phyloP scores from a whole-genome alignment of 2,329 filamentous ascomycete genomes.

The Colletotrichum paranaense region DNA sequence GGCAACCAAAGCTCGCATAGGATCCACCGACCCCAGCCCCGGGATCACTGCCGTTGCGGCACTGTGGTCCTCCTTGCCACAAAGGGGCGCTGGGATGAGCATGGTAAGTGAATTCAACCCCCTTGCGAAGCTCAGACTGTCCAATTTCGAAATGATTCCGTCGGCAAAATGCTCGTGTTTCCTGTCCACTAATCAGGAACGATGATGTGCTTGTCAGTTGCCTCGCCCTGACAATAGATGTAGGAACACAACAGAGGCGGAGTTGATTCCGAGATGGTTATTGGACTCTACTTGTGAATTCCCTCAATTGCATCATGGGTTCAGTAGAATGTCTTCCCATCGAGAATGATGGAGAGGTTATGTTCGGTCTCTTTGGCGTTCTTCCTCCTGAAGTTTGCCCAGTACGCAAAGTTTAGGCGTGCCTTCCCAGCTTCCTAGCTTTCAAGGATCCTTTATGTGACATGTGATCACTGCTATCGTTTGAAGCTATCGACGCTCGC shows the following conservation, averaged over 20 bases:
- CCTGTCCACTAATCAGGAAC: not conserved
- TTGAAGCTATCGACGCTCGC: not conserved
- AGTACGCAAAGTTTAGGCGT: not conserved
- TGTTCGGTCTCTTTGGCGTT: not conserved
- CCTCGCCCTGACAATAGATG: not conserved
- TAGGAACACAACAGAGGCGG: not conserved
- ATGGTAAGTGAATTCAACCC: constrained; percentile 6
- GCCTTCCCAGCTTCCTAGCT: not conserved
- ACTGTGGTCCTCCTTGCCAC: constrained; percentile 14
- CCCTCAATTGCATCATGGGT: not conserved
- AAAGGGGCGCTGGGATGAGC: not conserved
- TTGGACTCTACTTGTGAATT: not conserved
- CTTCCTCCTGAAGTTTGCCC: not conserved
- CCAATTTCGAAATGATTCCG: not conserved
- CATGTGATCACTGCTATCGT: not conserved
- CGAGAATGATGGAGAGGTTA: not conserved
- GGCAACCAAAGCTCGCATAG: not conserved
- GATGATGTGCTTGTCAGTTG: not conserved
- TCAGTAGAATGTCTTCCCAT: not conserved
- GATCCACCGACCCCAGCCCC: constrained; percentile 16
- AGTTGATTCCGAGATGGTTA: not conserved
- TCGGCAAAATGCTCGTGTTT: constrained; percentile 1
- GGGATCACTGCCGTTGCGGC: constrained; percentile 7
- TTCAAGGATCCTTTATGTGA: not conserved
- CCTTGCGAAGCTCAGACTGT: not conserved